A percentile compares a stretch with the other conserved stretches of the same genome.
These are phyloP conservation scores for Triticum timopheevii DNA, from an alignment of 176 grass and related monocot species.

Conservation along the genomic window DNA sequence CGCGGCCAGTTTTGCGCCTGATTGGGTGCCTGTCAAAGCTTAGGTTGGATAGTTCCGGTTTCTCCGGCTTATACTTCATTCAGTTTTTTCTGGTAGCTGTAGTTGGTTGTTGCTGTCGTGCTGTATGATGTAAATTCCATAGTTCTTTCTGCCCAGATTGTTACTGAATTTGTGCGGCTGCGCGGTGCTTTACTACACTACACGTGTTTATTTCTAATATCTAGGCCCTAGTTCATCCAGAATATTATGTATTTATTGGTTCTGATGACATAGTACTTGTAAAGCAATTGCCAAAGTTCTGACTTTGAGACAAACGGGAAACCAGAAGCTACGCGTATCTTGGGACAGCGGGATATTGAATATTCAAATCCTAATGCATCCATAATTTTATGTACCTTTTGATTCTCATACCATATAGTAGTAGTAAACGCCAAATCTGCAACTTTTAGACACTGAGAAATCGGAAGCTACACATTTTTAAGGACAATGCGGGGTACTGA, in stretches of 20 bases:
- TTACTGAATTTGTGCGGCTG: not conserved
- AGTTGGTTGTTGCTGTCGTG: not conserved
- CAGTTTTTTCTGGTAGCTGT: not conserved
- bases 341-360: not conserved
- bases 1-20: not conserved
- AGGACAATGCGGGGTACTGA: not conserved
- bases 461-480: not conserved
- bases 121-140: not conserved
- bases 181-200: not conserved
- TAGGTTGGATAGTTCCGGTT: not conserved
- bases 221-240: not conserved
- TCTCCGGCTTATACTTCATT: not conserved
- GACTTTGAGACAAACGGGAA: not conserved
- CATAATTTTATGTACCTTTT: not conserved
- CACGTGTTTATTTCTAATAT: slow-evolving; percentile 6
- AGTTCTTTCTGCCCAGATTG: not conserved
- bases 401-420: not conserved
- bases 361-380: not conserved
- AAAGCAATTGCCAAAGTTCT: not conserved
- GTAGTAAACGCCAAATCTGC: not conserved
- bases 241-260: not conserved
- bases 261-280: not conserved
- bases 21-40: not conserved
- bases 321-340: not conserved
- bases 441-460: not conserved